phyloP scores from a whole-genome alignment of 2,329 filamentous ascomycete genomes.

The Exophiala dermatitidis region DNA sequence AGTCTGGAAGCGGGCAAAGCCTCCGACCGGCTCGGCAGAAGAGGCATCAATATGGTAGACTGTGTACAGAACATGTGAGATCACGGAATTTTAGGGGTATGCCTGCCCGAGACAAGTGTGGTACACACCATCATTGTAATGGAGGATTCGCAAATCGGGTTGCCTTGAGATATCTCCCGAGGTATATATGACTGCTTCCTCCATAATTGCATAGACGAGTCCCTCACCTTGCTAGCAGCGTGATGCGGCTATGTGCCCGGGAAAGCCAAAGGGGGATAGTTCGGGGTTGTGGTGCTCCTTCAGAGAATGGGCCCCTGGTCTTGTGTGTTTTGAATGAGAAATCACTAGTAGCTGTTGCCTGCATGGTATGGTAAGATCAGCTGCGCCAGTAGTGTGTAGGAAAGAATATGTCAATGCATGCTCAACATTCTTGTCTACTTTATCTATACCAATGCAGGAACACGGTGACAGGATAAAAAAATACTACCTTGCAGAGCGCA shows the following conservation, averaged over 20 bases:
- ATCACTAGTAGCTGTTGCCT: too few species aligned
- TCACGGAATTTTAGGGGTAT: background rate
- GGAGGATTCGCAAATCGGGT: slow-evolving; percentile 72
- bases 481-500: too few species aligned
- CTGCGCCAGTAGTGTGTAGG: too few species aligned
- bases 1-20: slow-evolving; percentile 71
- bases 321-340: too few species aligned
- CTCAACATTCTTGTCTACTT: too few species aligned
- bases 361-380: too few species aligned
- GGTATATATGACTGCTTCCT: slow-evolving; percentile 21
- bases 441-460: too few species aligned
- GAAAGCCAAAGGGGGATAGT: background rate
- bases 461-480: too few species aligned
- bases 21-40: slow-evolving; percentile 58
- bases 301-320: too few species aligned
- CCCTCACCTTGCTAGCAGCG: too few species aligned
- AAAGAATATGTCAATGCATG: too few species aligned
- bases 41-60: slow-evolving; percentile 74
- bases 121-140: slow-evolving; percentile 65
- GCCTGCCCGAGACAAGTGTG: background rate
- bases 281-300: background rate
- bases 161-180: slow-evolving; percentile 39
- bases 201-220: background rate
- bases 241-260: too few species aligned
- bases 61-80: slow-evolving; percentile 5